These are phyloP conservation scores for Boletus mariae DNA, from an alignment of 1,284 basidiomycete genomes.

Conservation along the genomic window DNA sequence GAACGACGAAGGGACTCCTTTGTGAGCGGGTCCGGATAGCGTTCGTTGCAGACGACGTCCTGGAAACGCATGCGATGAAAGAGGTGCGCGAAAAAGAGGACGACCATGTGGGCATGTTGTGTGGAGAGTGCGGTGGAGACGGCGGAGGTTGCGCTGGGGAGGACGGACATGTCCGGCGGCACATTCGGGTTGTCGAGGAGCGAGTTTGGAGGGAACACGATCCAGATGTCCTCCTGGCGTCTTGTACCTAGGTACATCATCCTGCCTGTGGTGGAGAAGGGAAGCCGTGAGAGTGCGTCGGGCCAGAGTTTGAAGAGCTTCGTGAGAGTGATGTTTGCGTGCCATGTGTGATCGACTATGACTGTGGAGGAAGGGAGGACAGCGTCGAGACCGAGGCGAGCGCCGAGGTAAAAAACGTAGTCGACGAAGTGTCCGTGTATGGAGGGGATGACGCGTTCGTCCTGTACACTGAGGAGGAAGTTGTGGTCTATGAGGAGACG, in stretches of 20 bases:
- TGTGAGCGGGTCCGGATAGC: background rate
- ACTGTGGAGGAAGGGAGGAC: background rate
- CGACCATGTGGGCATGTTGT: background rate
- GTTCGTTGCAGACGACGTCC: background rate
- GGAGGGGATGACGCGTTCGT: background rate
- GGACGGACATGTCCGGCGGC: background rate
- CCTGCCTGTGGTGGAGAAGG: background rate
- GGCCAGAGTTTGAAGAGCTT: constrained; percentile 3
- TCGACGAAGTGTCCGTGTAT: constrained; percentile 3
- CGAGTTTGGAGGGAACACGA: constrained; percentile 1
- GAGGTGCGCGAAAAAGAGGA: constrained; percentile 4
- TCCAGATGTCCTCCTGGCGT: constrained; percentile 8
- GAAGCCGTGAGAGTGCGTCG: background rate
- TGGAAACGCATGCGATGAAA: background rate
- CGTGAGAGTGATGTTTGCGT: constrained; percentile 1
- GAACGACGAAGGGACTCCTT: background rate
- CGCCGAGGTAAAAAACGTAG: constrained; percentile 1
- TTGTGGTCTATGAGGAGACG: background rate
- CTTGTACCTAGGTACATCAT: constrained; percentile 7
- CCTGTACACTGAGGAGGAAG: background rate
- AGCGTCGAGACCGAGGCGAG: background rate
- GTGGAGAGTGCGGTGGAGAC: background rate
- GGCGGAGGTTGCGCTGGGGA: background rate
- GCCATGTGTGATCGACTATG: background rate
- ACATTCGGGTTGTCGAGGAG: background rate